Base-by-base conservation (phyloP, 108 stramenopile species). In the Nitzschia sp. region DNA sequence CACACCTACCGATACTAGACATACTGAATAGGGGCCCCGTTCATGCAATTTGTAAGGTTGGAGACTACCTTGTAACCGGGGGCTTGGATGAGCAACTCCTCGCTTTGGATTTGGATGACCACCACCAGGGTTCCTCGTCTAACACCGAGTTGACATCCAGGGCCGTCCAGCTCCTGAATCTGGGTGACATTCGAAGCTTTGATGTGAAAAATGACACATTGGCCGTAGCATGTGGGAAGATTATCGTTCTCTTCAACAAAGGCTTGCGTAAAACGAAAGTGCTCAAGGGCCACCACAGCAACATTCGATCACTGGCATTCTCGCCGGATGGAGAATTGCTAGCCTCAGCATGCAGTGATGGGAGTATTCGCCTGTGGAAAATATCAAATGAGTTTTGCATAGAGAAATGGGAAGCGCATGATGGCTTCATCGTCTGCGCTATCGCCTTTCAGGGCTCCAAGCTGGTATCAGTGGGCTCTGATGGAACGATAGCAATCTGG, bases 401-500 rank as follows among this genome's bases (percentile, higher is more conserved):
- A 8, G 46, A 47, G 15, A 65, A 65, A 49, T 65, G 64, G 64
- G 28, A 65, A 47, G 64, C 28, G 26, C 64, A 65, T 42, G 31
- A 31, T 42, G 46, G 64, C 3, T 65, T 65, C 28, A 31, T 65
- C 27, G 64, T 65, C 11, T 65, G 64, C 29, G 45, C 64, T 5
- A 6, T 65, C 23, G 64, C 3, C 3, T 27, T 65, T 28, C 46
- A 65, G 9, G 47, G 64, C 6, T 30, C 45, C 15, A 48, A 47
- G 24, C 13, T 65, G 64, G 46, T 48, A 0, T 65, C 64, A 0
- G 64, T 47, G 0, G 64, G 64, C 15, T 65, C 64, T 29, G 64
- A 65, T 26, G 64, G 64, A 48, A 65, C 64, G 9, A 48, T 65
- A 48, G 64, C 64, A 48, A 48, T 65, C 64, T 51, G 49, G 49